phyloP scores from a whole-genome alignment of 2,329 filamentous ascomycete genomes.

The Paecilomyces sp. region DNA sequence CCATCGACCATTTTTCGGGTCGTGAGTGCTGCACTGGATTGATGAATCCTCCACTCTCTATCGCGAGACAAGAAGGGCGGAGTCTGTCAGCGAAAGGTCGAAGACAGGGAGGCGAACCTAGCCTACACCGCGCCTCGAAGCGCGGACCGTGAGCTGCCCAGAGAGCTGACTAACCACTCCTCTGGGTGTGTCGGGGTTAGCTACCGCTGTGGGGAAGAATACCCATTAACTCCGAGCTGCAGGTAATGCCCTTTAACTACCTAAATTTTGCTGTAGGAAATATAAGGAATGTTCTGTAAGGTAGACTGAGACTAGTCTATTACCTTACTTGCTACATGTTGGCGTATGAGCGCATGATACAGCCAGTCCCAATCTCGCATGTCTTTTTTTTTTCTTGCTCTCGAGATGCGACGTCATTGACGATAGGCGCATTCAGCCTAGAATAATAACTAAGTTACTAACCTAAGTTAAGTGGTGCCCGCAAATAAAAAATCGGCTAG shows the following conservation, averaged over 20 bases:
- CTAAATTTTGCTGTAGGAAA: too few relatives aligned
- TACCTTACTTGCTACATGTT: too few relatives aligned
- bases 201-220: not conserved
- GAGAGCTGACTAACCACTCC: not conserved
- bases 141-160: not conserved
- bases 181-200: not conserved
- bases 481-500: not conserved
- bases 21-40: not conserved
- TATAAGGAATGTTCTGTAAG: too few relatives aligned
- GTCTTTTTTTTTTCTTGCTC: too few relatives aligned
- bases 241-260: not conserved
- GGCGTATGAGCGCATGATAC: too few relatives aligned
- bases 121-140: not conserved
- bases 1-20: conserved; percentile 16
- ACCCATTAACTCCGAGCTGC: not conserved
- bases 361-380: too few relatives aligned
- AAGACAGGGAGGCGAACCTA: not conserved
- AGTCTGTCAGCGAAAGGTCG: not conserved
- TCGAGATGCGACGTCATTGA: not conserved
- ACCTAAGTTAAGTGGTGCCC: not conserved
- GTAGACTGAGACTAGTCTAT: too few relatives aligned
- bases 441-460: too few relatives aligned
- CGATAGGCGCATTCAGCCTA: not conserved
- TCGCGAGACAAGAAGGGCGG: not conserved
- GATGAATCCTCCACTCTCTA: not conserved